Base-by-base conservation (phyloP, 2,329 filamentous ascomycete genomes). In the Zarea fungicola region DNA sequence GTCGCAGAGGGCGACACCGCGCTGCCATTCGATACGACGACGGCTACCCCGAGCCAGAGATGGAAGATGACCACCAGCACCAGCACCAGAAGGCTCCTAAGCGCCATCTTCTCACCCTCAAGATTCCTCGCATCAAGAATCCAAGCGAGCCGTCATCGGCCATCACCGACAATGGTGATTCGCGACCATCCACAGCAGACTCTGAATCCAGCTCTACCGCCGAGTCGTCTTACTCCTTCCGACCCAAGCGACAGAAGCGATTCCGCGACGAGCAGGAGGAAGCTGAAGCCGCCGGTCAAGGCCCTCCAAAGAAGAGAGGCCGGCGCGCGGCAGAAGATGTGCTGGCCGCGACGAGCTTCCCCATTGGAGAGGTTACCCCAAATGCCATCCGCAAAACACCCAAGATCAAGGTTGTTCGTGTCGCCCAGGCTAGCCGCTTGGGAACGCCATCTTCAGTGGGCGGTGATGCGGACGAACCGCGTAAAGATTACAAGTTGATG, bases 401-500 rank as follows among this genome's bases (percentile, higher is more conserved):
- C 22, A 70, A 69, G 59, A 65, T 71, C 58, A 65, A 68, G 58
- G 61, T 69, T 28, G 63, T 69, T 14, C 61, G 64, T 16, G 62
- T 60, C 40, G 52, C 50, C 16, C 49, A 49, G 51, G 26, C 40
- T 35, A 56, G 52, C 45, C 63, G 65, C 50, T 63, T 64, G 47
- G 63, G 59, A 25, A 65, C 61, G 7, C 61, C 62, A 3, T 51
- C 56, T 50, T 62, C 55, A 14, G 42, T 55, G 11, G 46, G 54
- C 21, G 65, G 62, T 4, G 65, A 67, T 10, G 63, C 58, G 13
- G 70, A 73, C 22, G 70, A 75, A 50, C 58, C 61, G 16, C 60
- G 56, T 40, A 81, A 81, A 65, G 76, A 80, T 45, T 82, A 82
- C 57, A 74, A 75, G 29, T 70, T 74, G 36, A 81, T 82, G 78